Percentiles rank a stretch among this genome's conserved stretches.
These are phyloP conservation scores for Cryomyces antarcticus DNA, from an alignment of 495 filamentous ascomycete species.

Conservation along the genomic window DNA sequence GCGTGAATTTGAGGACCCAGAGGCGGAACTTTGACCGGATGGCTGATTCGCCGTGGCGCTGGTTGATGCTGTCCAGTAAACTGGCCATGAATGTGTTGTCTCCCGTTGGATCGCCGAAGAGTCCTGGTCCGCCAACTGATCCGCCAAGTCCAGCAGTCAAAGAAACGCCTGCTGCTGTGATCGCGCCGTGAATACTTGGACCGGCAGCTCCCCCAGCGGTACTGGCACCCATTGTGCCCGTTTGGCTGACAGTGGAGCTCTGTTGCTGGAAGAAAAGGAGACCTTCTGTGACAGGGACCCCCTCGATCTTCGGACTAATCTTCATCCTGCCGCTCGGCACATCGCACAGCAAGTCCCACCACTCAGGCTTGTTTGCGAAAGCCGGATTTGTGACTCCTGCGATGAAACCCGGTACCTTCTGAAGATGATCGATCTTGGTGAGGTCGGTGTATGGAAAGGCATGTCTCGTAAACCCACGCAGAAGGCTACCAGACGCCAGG, in stretches of 20 bases:
- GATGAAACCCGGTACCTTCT: conserved; percentile 92
- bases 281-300: conserved; percentile 59
- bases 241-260: conserved; percentile 30
- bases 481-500: conserved; percentile 65
- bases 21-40: conserved; percentile 78
- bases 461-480: conserved; percentile 88
- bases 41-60: conserved; percentile 73
- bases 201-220: background rate
- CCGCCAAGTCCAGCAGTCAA: conserved; percentile 1
- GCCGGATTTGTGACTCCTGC: conserved; percentile 95
- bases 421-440: conserved; percentile 89
- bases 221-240: background rate
- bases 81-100: conserved; percentile 79
- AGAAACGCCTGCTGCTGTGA: background rate
- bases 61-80: conserved; percentile 59
- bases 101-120: conserved; percentile 54
- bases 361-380: conserved; percentile 84
- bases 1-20: conserved; percentile 77
- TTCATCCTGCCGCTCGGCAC: conserved; percentile 81
- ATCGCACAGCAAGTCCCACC: conserved; percentile 97
- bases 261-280: conserved; percentile 71
- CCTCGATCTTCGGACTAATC: conserved; percentile 66
- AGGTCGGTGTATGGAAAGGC: conserved; percentile 98
- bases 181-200: background rate
- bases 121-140: conserved; percentile 20